Evolutionary conservation across 2,329 filamentous ascomycete genomes (phyloP), one percentile per base, ranked within the genome.

Genomic region (Microdochium nivale): DNA sequence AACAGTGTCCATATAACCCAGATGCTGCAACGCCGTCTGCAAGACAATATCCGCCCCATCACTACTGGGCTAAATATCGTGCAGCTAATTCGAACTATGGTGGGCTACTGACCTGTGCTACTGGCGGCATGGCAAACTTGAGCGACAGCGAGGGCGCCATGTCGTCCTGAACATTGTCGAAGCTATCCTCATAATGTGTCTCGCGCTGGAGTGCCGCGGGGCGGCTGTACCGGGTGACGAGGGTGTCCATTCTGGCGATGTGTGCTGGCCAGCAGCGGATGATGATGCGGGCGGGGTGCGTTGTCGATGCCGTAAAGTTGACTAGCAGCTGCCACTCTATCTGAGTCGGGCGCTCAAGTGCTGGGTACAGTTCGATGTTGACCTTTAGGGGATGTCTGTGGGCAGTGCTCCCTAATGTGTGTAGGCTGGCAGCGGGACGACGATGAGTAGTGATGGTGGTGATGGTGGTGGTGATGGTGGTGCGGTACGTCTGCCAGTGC

Each of bases 61-160:
- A 2, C 37, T 23, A 47, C 46, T 37, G n/a, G 37, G 7, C 51
- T 25, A 33, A 30, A 30, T 11, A 30, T 11, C 27, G 11, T 11
- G 11, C 27, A 5, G 5, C 11, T 5, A 30, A 23, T 52, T 46
- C 24, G 25, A 49, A 21, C 37, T 16, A 46, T 52, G 23, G 8
- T 47, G 35, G 19, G 47, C 37, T 52, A 72, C 84, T 65, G 76
- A 95, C 90, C 72, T 95, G 88, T 62, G 89, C 86, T 70, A 97
- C 83, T 50, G 94, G 92, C 52, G 94, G 94, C 72, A 99, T 86
- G 63, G 90, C 88, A 73, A 99, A 99, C 73, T 91, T 95, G 68
- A 96, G 83, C 51, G 89, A 92, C 61, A 96, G 79, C 61, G 84
- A 83, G 64, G 89, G 86, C 59, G 83, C 76, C 61, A 81, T 78